Evolutionary conservation across 805 yeast genomes (phyloP).

Genomic region (Hanseniaspora thailandica): DNA sequence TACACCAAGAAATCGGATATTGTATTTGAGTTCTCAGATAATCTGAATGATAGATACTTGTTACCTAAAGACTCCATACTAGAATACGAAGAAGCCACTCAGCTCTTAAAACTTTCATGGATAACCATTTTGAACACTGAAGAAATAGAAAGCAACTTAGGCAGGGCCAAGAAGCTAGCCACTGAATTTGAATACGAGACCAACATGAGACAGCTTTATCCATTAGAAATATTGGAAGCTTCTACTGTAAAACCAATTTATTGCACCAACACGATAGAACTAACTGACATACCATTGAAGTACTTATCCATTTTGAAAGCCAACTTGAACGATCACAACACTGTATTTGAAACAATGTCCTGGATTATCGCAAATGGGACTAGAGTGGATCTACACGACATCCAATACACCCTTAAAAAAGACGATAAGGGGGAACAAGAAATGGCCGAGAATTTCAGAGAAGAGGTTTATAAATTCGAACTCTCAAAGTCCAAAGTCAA

Average conservation of each 20-base stretch:
- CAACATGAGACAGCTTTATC: constrained; percentile 22
- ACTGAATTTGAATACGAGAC: constrained; percentile 16
- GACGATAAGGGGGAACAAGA: constrained; percentile 62
- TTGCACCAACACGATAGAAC: constrained; percentile 55
- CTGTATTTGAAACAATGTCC: constrained; percentile 46
- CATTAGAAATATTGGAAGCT: constrained; percentile 14
- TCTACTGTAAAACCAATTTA: constrained; percentile 31
- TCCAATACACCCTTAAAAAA: constrained; percentile 63
- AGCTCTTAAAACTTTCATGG: constrained; percentile 27
- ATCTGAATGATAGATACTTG: constrained; percentile 57
- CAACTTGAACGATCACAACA: constrained; percentile 52
- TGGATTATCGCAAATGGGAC: constrained; percentile 47
- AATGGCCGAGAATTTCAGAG: constrained; percentile 52
- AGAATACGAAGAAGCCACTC: constrained; percentile 35
- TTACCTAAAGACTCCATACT: constrained; percentile 68
- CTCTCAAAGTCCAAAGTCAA: constrained; percentile 30
- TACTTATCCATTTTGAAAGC: constrained; percentile 51
- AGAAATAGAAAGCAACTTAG: constrained; percentile 1
- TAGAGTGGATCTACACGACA: constrained; percentile 46
- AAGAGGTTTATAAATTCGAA: constrained; percentile 45
- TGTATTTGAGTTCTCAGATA: constrained; percentile 76
- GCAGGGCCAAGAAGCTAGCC: neutral
- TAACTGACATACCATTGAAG: constrained; percentile 54
- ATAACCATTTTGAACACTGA: constrained; percentile 25
- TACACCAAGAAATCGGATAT: constrained; percentile 58